phyloP scores from a whole-genome alignment of 768 basidiomycete genomes.

The Pulveroboletus sp. region DNA sequence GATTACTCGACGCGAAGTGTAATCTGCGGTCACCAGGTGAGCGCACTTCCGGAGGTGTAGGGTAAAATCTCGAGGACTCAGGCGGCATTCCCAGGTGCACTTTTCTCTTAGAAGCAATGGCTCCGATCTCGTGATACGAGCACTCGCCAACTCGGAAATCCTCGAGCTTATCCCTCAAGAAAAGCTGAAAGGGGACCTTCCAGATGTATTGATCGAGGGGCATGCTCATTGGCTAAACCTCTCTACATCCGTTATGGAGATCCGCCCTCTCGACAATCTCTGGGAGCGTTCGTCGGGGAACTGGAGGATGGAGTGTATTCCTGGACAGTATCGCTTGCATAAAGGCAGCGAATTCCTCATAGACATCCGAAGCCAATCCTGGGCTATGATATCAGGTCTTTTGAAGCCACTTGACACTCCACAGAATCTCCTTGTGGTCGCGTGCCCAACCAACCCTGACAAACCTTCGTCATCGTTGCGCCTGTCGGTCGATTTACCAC shows the following conservation, averaged over 20 bases:
- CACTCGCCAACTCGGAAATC: conserved; percentile 1
- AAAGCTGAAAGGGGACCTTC: conserved; percentile 24
- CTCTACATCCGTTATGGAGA: conserved; percentile 18
- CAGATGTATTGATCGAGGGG: conserved; percentile 15
- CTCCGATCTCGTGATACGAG: conserved; percentile 17
- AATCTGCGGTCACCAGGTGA: conserved; percentile 18
- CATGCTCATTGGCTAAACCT: conserved; percentile 33
- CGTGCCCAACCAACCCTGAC: background rate
- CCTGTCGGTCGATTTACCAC: conserved; percentile 35
- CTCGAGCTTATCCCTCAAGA: conserved; percentile 24
- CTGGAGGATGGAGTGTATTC: conserved; percentile 20
- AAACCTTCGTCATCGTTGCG: background rate
- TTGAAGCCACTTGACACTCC: conserved; percentile 23
- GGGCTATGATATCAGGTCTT: conserved; percentile 25
- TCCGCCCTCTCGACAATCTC: conserved; percentile 21
- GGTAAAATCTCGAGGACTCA: background rate
- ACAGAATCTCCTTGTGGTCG: conserved; percentile 21
- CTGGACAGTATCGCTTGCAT: conserved; percentile 6
- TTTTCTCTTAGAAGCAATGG: conserved; percentile 15
- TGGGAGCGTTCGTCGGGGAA: conserved; percentile 26
- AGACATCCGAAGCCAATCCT: conserved; percentile 26
- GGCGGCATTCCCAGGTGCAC: conserved; percentile 14
- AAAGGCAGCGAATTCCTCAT: conserved; percentile 14
- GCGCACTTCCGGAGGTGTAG: background rate
- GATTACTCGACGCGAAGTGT: conserved; percentile 20